A percentile compares a stretch with the other conserved stretches of the same genome.
Evolutionary conservation across 2,329 filamentous ascomycete species (phyloP).

Genomic region (Blumeria hordei): DNA sequence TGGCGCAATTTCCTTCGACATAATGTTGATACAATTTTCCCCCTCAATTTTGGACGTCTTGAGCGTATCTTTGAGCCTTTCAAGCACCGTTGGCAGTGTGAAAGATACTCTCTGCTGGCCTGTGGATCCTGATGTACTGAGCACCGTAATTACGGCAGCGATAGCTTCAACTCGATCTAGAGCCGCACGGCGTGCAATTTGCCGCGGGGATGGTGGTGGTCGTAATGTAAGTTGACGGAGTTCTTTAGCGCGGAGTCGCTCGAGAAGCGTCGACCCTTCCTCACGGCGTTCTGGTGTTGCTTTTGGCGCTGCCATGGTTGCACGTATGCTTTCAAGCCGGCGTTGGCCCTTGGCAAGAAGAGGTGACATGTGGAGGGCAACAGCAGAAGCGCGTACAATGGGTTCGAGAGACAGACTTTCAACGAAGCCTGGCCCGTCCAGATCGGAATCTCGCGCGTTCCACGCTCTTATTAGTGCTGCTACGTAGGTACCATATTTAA

Average conservation of each 20-base stretch:
- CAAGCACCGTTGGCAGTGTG: slow-evolving; percentile 34
- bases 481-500: slow-evolving; percentile 29
- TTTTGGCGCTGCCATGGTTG: slow-evolving; percentile 29
- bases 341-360: slow-evolving; percentile 41
- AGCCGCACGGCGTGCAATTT: slow-evolving; percentile 37
- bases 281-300: slow-evolving; percentile 14
- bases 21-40: slow-evolving; percentile 21
- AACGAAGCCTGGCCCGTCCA: slow-evolving; percentile 21
- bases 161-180: slow-evolving; percentile 46
- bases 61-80: slow-evolving; percentile 44
- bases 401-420: slow-evolving; percentile 28
- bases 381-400: slow-evolving; percentile 22
- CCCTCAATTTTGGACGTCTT: slow-evolving; percentile 21
- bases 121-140: slow-evolving; percentile 27
- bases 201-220: slow-evolving; percentile 24
- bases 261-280: slow-evolving; percentile 41
- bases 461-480: slow-evolving; percentile 24
- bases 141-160: slow-evolving; percentile 39
- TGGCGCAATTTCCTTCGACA: slow-evolving; percentile 22
- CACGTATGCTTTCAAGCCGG: slow-evolving; percentile 43
- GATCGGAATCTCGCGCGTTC: slow-evolving; percentile 10
- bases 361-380: slow-evolving; percentile 28
- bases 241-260: slow-evolving; percentile 52
- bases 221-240: slow-evolving; percentile 22
- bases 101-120: slow-evolving; percentile 37